phyloP scores from a whole-genome alignment of 805 yeast genomes.

The Jamesozyma rosinii region DNA sequence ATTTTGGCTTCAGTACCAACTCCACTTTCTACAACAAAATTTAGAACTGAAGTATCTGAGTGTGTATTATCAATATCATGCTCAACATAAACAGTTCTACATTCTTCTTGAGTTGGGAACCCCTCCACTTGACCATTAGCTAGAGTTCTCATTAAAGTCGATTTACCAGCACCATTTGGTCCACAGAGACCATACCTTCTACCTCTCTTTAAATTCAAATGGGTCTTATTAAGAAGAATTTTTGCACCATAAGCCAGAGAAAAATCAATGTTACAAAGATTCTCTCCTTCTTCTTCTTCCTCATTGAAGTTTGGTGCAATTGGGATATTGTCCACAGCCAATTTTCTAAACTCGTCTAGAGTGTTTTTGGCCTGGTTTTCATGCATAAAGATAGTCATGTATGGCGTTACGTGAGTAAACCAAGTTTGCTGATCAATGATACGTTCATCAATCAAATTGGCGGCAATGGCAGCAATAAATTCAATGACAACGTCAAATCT shows the following conservation, averaged over 20 bases:
- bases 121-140: slow-evolving; percentile 96
- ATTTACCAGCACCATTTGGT: slow-evolving; percentile 19
- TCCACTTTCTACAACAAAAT: slow-evolving; percentile 67
- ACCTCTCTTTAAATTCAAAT: slow-evolving; percentile 92
- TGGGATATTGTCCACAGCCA: slow-evolving; percentile 95
- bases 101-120: slow-evolving; percentile 95
- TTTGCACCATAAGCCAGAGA: slow-evolving; percentile 99
- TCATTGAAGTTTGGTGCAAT: slow-evolving; percentile 87
- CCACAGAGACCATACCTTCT: slow-evolving; percentile 92
- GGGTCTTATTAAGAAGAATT: slow-evolving; percentile 97
- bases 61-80: slow-evolving; percentile 96
- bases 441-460: slow-evolving; percentile 97
- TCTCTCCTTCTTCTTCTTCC: slow-evolving; percentile 96
- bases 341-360: slow-evolving; percentile 86
- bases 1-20: slow-evolving; percentile 62
- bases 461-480: slow-evolving; percentile 90
- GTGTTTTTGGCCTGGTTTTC: slow-evolving; percentile 79
- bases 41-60: slow-evolving; percentile 83
- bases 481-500: slow-evolving; percentile 69
- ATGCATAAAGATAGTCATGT: slow-evolving; percentile 89
- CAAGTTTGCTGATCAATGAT: slow-evolving; percentile 82
- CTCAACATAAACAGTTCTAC: slow-evolving; percentile 96
- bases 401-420: slow-evolving; percentile 79
- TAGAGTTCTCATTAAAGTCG: slow-evolving; percentile 59
- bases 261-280: slow-evolving; percentile 99